Base-by-base conservation (phyloP, 441 rosid genomes). In the Lagerstroemia fauriei region DNA sequence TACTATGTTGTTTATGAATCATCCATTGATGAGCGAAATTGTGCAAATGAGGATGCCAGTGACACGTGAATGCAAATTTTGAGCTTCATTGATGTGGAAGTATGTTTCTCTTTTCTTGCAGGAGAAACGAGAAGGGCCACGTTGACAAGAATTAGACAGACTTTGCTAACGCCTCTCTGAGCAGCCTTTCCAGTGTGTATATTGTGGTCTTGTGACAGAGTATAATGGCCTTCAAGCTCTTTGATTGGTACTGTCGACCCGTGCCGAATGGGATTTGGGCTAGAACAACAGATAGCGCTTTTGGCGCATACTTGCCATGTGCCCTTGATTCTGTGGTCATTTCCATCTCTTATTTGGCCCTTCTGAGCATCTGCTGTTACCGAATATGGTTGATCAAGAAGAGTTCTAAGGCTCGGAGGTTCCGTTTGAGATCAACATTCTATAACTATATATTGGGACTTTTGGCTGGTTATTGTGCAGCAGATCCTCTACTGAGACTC, bases 291-390 rank as follows among this genome's bases (percentile, higher is more conserved):
- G 91, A 91, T 82, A 93, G 92, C 87, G 98, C 98, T 41, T 94
- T 97, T 84, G 99, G 99, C 71, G 92, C 91, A 32, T 95, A 92
- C 90, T 95, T 98, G 73, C 99, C 99, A 59, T 95, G 99, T 85
- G 96, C 94, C 59, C 86, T 95, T 29, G 96, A 94, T 83, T 89
- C 94, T 70, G 78, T 94, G 83, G 99, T 95, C 80, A 71, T 97
- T 56, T 86, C 88, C 14, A 38, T 92, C 74, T 90, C 98, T 80
- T 92, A 95, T 83, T 74, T 95, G 90, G 90, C 83, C 78, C 90
- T 97, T 75, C 83, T 92, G 89, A 88, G 89, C 46, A 85, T 97
- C 4, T 95, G 97, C 87, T 80, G 90, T 83, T 93, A 93, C 76
- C 89, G 98, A 14, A 85, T 94, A 83, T 97, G 99, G 99, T 90